These are phyloP conservation scores for Secale cereale DNA, from an alignment of 176 grass and related monocot species.

Conservation along the genomic window DNA sequence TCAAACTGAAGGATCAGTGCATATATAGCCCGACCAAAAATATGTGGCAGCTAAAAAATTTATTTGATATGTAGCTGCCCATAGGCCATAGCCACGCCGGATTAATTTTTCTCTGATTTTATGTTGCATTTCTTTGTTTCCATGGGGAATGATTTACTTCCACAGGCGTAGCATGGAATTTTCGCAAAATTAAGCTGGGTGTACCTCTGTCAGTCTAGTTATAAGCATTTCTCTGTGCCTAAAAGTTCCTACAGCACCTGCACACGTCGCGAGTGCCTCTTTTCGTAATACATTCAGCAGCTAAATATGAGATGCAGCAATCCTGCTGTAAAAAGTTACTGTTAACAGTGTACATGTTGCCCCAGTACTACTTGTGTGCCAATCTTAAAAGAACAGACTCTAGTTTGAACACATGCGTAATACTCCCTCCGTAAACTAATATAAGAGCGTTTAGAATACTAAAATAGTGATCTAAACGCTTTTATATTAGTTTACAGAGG, in stretches of 20 bases:
- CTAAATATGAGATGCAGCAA: neutral
- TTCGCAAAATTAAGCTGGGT: neutral
- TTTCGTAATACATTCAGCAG: neutral
- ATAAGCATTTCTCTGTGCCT: neutral
- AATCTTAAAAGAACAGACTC: neutral
- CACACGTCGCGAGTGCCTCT: neutral
- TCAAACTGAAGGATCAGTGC: neutral
- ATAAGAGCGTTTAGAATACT: no score
- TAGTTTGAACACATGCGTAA: neutral
- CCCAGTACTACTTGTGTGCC: neutral
- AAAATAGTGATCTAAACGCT: no score
- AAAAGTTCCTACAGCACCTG: neutral
- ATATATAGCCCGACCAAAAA: neutral
- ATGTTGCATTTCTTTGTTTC: neutral
- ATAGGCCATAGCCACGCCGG: neutral
- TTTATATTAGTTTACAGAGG: no score
- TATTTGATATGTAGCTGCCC: neutral
- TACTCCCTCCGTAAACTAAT: no score
- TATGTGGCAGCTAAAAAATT: no score
- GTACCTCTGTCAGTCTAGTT: neutral
- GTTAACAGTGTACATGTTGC: neutral
- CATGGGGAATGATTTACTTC: neutral
- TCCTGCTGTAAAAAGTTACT: neutral
- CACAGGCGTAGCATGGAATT: neutral
- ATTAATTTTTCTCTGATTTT: constrained; percentile 3